Evolutionary conservation across 805 yeast genomes (phyloP), one percentile per base, ranked within the genome.

Genomic region (Saccharomycopsis oosterbeekiorum): DNA sequence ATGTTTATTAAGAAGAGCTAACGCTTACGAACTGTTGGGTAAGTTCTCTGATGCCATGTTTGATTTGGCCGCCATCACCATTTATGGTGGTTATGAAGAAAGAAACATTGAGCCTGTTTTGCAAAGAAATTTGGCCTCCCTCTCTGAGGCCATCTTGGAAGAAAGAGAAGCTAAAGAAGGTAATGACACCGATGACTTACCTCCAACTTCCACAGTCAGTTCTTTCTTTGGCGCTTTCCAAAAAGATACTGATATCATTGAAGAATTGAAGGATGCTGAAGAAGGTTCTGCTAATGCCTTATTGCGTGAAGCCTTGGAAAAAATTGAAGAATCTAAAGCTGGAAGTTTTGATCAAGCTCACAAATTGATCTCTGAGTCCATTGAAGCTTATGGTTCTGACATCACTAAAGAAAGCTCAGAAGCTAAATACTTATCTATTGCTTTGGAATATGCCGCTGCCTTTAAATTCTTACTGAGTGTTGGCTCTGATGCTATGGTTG

Each of bases 1-100:
- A 77, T 94, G 97, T 74, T 78, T 91, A 65, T 77, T 89, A 69
- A 89, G 99, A 76, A 87, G 99, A 75, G 97, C 97, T 40, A 83
- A 86, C 67, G 96, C 97, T 39, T 86, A 87, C 72, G 99, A 94
- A 76, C 81, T 83, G 66, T 74, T 90, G 65, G 96, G 84, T 68
- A 77, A 80, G 66, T 91, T 81, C 74, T 82, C 84, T 55, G 96
- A 92, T 62, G 92, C 99, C 55, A 85, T 90, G 83, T 84, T 86
- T 73, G 99, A 94, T 75, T 81, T 88, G 73, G 92, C 97, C 59
- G 91, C 96, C 1, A 81, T 92, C 68, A 85, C 96, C 57, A 82
- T 94, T 63, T 83, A 84, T 71, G 94, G 94, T 62, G 94, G 94
- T 53, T 85, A 88, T 75, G 83, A 82, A 70, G 88, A 89, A 71